A percentile compares a stretch with the other conserved stretches of the same genome.
Evolutionary conservation across 1,139 yeast genomes (phyloP).

Genomic region (Scheffersomyces insectosa): DNA sequence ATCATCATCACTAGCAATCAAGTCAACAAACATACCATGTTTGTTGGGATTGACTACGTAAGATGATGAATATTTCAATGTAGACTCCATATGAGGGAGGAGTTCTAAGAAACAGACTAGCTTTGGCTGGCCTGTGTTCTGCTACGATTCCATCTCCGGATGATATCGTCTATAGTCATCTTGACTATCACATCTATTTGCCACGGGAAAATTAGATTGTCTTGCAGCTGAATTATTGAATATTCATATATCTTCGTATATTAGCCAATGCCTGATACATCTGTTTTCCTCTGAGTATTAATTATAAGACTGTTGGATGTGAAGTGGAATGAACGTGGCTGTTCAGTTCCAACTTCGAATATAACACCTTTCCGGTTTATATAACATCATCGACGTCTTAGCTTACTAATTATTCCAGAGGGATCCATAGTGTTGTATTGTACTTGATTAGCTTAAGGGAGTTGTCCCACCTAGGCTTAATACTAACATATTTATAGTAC

Average conservation of each 20-base stretch:
- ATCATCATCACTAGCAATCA: background rate
- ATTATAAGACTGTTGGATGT: constrained; percentile 19
- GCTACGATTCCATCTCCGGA: too few relatives aligned
- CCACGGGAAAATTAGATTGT: constrained; percentile 50
- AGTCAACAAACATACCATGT: background rate
- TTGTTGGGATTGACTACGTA: too few relatives aligned
- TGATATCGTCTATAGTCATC: too few relatives aligned
- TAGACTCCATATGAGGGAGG: background rate
- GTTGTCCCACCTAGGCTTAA: constrained; percentile 1
- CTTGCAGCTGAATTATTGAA: constrained; percentile 36
- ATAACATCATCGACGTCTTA: constrained; percentile 5
- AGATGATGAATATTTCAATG: constrained; percentile 1
- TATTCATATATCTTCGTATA: constrained; percentile 24
- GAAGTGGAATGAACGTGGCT: constrained; percentile 46
- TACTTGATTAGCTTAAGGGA: background rate
- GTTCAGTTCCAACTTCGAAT: constrained; percentile 43
- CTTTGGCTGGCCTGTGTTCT: too few relatives aligned
- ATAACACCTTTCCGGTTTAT: constrained; percentile 24
- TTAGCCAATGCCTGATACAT: constrained; percentile 50
- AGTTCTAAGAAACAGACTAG: too few relatives aligned
- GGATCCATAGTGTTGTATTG: constrained; percentile 14
- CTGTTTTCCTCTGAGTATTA: constrained; percentile 50
- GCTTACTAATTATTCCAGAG: constrained; percentile 13
- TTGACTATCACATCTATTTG: constrained; percentile 6
- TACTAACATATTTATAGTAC: constrained; percentile 46